Conservation (phyloP, 2,329 filamentous ascomycete genomes). For the Aspergillus quadrilineatus region DNA sequence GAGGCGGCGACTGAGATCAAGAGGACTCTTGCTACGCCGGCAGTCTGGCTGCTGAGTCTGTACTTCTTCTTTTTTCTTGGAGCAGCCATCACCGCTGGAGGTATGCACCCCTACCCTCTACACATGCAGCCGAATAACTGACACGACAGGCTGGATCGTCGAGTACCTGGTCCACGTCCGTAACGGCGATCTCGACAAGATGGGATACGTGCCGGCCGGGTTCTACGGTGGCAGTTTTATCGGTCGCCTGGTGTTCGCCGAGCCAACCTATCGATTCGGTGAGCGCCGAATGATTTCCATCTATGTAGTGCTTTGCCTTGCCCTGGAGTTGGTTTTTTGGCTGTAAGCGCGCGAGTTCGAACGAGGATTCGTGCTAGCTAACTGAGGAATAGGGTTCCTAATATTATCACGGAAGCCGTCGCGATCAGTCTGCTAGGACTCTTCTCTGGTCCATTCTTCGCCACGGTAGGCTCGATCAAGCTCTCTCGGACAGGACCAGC, state of each 20-base stretch:
- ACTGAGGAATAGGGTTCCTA: constrained; percentile 35
- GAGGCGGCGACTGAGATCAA: constrained; percentile 26
- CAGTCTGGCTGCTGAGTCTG: constrained; percentile 58
- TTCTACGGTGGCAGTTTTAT: constrained; percentile 60
- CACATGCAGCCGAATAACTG: neutral
- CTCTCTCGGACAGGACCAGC: neutral
- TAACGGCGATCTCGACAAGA: constrained; percentile 54
- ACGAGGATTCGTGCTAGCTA: neutral
- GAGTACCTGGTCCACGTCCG: constrained; percentile 64
- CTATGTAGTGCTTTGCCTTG: constrained; percentile 55
- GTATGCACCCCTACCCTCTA: constrained; percentile 20
- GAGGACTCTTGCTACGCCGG: constrained; percentile 21
- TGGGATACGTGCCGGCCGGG: constrained; percentile 63
- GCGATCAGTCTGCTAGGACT: constrained; percentile 57
- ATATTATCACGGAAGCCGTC: constrained; percentile 52
- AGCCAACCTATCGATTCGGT: constrained; percentile 60
- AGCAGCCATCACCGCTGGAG: constrained; percentile 52
- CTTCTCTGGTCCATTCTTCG: constrained; percentile 60
- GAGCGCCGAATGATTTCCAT: constrained; percentile 58
- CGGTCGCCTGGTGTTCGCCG: constrained; percentile 57
- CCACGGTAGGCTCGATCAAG: constrained; percentile 44
- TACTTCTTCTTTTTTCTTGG: constrained; percentile 67
- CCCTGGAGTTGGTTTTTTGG: constrained; percentile 61
- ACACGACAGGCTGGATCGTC: constrained; percentile 58
- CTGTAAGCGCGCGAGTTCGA: constrained; percentile 30